These are phyloP conservation scores for Monascus purpureus DNA, from an alignment of 495 filamentous ascomycete genomes.

Conservation along the genomic window DNA sequence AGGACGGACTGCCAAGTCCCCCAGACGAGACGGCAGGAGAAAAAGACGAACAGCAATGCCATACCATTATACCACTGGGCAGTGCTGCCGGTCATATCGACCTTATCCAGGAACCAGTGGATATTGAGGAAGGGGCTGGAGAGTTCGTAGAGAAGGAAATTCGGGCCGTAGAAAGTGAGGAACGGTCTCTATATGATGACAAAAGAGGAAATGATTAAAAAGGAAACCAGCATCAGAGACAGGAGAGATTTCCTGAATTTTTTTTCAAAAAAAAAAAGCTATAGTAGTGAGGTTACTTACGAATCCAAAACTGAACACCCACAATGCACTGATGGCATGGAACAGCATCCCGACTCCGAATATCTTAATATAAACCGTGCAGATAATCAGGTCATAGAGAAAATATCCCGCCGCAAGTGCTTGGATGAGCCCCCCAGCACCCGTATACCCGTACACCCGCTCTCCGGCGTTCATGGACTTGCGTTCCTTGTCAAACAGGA, in stretches of 20 bases:
- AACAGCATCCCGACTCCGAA: conserved; percentile 85
- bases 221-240: neutral
- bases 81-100: conserved; percentile 76
- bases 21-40: conserved; percentile 81
- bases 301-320: conserved; percentile 83
- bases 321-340: conserved; percentile 73
- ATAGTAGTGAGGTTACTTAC: conserved; percentile 39
- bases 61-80: conserved; percentile 82
- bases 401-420: conserved; percentile 90
- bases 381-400: conserved; percentile 77
- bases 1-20: conserved; percentile 67
- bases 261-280: conserved; percentile 1
- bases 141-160: conserved; percentile 96
- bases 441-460: conserved; percentile 85
- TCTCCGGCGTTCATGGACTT: conserved; percentile 53
- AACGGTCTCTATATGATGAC: conserved; percentile 56
- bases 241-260: neutral
- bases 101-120: conserved; percentile 99
- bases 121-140: conserved; percentile 89
- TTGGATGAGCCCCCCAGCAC: conserved; percentile 66
- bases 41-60: conserved; percentile 51
- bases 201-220: neutral
- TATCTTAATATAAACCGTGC: conserved; percentile 51
- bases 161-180: conserved; percentile 79
- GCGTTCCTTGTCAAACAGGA: conserved; percentile 65